A percentile compares a stretch with the other conserved stretches of the same genome.
Conservation (phyloP, 257 asterid species). For the Nemophila menziesii region DNA sequence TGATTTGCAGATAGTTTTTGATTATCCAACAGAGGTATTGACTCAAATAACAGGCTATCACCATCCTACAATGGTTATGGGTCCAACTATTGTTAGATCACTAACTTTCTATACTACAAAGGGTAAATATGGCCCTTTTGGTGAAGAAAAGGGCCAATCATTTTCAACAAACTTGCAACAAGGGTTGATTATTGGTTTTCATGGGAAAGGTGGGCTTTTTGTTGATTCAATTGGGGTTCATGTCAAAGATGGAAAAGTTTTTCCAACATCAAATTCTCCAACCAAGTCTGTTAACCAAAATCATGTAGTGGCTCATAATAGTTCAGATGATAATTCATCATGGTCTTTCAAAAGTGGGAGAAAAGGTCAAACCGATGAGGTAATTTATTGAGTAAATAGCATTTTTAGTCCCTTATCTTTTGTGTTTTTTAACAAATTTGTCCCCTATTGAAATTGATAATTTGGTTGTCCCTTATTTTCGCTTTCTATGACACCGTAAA, state of each 20-base stretch:
- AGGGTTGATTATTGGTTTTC: slow-evolving; percentile 58
- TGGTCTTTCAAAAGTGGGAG: slow-evolving; percentile 36
- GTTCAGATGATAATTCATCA: slow-evolving; percentile 25
- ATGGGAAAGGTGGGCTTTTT: slow-evolving; percentile 69
- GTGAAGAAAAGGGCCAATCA: slow-evolving; percentile 58
- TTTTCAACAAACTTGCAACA: slow-evolving; percentile 47
- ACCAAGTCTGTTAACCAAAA: slow-evolving; percentile 18
- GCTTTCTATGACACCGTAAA: too few relatives aligned
- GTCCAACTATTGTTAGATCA: slow-evolving; percentile 60
- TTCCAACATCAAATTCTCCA: slow-evolving; percentile 10
- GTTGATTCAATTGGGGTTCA: slow-evolving; percentile 69
- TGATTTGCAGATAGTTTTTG: slow-evolving; percentile 39
- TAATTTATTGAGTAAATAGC: too few relatives aligned
- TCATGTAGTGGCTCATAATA: slow-evolving; percentile 7
- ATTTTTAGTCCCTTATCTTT: too few relatives aligned
- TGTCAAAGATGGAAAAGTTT: slow-evolving; percentile 30
- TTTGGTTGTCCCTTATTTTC: too few relatives aligned
- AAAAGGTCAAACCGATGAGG: slow-evolving; percentile 38
- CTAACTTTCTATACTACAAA: slow-evolving; percentile 67
- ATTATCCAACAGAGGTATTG: slow-evolving; percentile 62
- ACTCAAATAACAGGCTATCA: slow-evolving; percentile 60
- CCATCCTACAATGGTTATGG: slow-evolving; percentile 61
- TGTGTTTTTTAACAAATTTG: too few relatives aligned
- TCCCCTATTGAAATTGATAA: too few relatives aligned
- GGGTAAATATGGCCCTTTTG: slow-evolving; percentile 60